Percentiles rank a stretch among this genome's conserved stretches.
These are phyloP conservation scores for Gracilaria domingensis DNA, from an alignment of 23 red algal genomes.

Conservation along the genomic window DNA sequence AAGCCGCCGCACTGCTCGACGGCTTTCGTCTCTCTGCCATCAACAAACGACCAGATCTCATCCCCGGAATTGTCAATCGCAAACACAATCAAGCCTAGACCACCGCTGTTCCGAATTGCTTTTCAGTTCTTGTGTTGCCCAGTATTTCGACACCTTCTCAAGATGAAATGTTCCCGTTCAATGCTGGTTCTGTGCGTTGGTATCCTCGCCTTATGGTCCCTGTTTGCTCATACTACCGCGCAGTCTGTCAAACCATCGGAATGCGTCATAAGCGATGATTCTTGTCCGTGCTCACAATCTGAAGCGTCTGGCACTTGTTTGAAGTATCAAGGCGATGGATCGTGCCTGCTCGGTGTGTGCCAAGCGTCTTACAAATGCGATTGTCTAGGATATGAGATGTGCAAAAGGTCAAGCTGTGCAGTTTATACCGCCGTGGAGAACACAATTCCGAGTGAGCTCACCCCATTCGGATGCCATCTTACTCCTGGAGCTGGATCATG, in stretches of 20 bases:
- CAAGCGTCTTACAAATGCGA: constrained; percentile 49
- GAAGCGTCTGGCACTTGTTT: constrained; percentile 38
- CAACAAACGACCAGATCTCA: too few relatives aligned
- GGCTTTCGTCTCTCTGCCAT: too few relatives aligned
- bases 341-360: constrained; percentile 35
- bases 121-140: too few relatives aligned
- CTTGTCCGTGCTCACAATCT: background rate
- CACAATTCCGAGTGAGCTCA: constrained; percentile 37
- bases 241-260: background rate
- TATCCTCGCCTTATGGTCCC: too few relatives aligned
- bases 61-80: too few relatives aligned
- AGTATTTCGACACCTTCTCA: too few relatives aligned
- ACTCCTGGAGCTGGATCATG: constrained; percentile 26
- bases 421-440: constrained; percentile 38
- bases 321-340: constrained; percentile 45
- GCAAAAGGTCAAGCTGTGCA: constrained; percentile 28
- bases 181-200: too few relatives aligned
- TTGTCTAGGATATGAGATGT: constrained; percentile 56
- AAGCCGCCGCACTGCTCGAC: too few relatives aligned
- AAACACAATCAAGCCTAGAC: too few relatives aligned
- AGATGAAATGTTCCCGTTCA: too few relatives aligned
- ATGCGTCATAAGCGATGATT: constrained; percentile 21
- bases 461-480: constrained; percentile 42
- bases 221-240: too few relatives aligned
- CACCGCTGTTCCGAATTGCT: too few relatives aligned